Evolutionary conservation across 345 rosid species (phyloP), one percentile per base, ranked within the genome.

Genomic region (Salix koriyanagi): DNA sequence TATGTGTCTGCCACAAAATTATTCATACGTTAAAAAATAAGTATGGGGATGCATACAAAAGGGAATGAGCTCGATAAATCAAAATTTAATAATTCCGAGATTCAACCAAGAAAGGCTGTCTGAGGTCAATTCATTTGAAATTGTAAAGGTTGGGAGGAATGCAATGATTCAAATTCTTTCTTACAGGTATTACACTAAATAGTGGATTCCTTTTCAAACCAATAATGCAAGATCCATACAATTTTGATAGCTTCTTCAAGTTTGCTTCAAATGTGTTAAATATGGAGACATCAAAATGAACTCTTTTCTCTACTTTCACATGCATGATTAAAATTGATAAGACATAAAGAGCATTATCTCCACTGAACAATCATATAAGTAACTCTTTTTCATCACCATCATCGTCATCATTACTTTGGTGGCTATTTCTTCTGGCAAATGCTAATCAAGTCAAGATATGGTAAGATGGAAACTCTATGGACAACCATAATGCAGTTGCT

Each of bases 1-100:
- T 91, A 0, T 87, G 72, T 78, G 87, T 86, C 97, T 91, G 90
- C 67, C 58, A 86, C 61, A 66, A 79, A 73, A 69, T 61, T 65
- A 82, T 71, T 67, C 56, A 66, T 34, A 9, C 7, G 48, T 82
- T 73, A 82, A 80, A 61, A 61, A 50, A 60, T 37, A 28, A 36
- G 69, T 23, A 21, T 11, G 30, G 11, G n/a, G 18, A 39, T 34
- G 32, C 7, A 41, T 26, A 67, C 36, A 48, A 7, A 52, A 52
- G 21, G 16, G 19, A 25, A 69, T 62, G 6, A 39, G 9, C 14
- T 11, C 9, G 14, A 36, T 23, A 26, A 37, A 69, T 69, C 10
- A 23, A 7, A 14, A 50, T 41, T 39, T 41, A 41, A n/a, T 23
- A 52, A 18, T 36, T 23, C 25, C 6, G 26, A 67, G 58, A 23